Base-by-base conservation (phyloP, 2,329 filamentous ascomycete genomes). In the Boeremia lycopersici region DNA sequence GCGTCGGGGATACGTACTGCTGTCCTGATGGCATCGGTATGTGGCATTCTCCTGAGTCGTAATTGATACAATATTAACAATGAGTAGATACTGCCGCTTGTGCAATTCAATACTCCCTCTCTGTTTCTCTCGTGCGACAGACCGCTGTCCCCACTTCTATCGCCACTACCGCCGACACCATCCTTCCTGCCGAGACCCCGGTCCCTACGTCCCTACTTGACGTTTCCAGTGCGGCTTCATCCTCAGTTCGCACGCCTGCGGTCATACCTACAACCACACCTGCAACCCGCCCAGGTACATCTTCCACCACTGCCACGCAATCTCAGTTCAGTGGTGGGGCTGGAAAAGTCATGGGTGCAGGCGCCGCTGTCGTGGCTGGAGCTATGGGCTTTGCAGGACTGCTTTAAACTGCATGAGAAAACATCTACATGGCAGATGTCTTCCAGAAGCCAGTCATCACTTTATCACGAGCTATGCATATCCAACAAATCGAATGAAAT, bases 1-100 rank as follows among this genome's bases (percentile, higher is more conserved):
- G 73, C 47, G 64, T 71, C 39, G 72, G 74, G 48, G 75, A 79
- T 52, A 86, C 85, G 30, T 82, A 82, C 77, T 88, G 86, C 78
- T 88, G 86, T 74, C 84, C 84, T 36, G 74, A 86, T 38, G 78
- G 75, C 57, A 77, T 83, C 10, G 44, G 50, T 48, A 34, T n/a
- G 44, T 43, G n/a, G 11, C 17, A 11, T 17, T 15, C n/a, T 34
- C 8, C 9, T 19, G 6, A 19, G 15, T 2, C 17, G 13, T 39
- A 17, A n/a, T 29, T 9, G 23, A 5, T n/a, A 17, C 12, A 33
- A 13, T 9, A 12, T 31, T 47, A 7, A 47, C 15, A 8, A 33
- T 1, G 17, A 17, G 9, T 17, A 78, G 77, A 80, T 57, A 77
- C 86, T 43, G 73, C 72, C 25, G 73, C 81, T 40, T 88, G 86